Evolutionary conservation across 2,329 filamentous ascomycete species (phyloP).

Genomic region (Aotearoamyces nothofagi): DNA sequence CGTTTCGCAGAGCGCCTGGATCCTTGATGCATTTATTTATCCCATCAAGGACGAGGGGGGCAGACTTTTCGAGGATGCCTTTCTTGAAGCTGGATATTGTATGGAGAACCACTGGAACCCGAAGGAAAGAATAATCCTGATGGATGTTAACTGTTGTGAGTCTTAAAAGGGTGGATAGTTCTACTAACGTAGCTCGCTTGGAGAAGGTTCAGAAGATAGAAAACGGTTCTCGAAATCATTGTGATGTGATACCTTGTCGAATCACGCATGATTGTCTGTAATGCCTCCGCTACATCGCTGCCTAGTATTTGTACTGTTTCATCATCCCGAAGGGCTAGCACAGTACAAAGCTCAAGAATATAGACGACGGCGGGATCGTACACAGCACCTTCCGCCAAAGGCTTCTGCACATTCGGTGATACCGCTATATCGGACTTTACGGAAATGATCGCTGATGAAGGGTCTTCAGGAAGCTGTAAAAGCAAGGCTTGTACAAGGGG

Average conservation of each 20-base stretch:
- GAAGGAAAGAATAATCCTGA: constrained; percentile 78
- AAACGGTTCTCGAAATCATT: constrained; percentile 69
- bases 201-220: constrained; percentile 72
- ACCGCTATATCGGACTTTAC: constrained; percentile 75
- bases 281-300: constrained; percentile 61
- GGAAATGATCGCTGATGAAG: constrained; percentile 64
- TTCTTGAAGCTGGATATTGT: constrained; percentile 78
- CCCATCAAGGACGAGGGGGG: constrained; percentile 62
- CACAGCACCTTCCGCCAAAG: constrained; percentile 36
- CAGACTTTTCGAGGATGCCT: constrained; percentile 59
- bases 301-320: constrained; percentile 60
- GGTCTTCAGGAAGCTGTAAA: constrained; percentile 75
- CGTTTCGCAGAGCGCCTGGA: constrained; percentile 65
- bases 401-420: constrained; percentile 43
- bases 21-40: constrained; percentile 67
- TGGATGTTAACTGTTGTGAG: constrained; percentile 15
- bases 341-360: constrained; percentile 78
- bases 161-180: background rate
- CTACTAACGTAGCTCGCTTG: constrained; percentile 67
- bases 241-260: constrained; percentile 65
- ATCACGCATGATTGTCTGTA: constrained; percentile 74
- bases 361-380: constrained; percentile 86
- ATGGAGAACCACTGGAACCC: constrained; percentile 82
- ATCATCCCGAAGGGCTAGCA: constrained; percentile 62
- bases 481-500: constrained; percentile 60